Evolutionary conservation across 179 eudicot genomes (phyloP), one percentile per base, ranked within the genome.

Genomic region (Corrigiola litoralis): DNA sequence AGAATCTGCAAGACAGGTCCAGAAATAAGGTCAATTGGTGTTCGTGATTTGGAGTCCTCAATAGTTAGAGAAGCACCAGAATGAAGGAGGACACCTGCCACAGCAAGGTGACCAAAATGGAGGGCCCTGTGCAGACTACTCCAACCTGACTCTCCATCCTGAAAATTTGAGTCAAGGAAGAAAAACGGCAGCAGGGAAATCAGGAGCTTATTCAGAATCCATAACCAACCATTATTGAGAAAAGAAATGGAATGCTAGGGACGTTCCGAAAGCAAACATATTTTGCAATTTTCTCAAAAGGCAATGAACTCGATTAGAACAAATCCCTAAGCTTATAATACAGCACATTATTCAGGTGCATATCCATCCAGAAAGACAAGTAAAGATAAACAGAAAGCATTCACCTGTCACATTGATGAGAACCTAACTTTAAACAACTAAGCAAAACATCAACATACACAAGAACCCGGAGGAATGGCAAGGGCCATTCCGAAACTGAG

Each of bases 121-220:
- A 95, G 81, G 40, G 99, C 96, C 73, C 99, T 77, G 74, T 95
- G 99, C 69, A 95, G 99, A 73, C 96, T 91, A 69, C 92, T 91
- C 97, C 99, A 91, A 46, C 99, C 97, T 11, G 99, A 91, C 78
- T 95, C 99, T 59, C 99, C 99, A 78, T 95, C 99, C 99, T 95
- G 81, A 59, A 60, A 56, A 46, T 42, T 10, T n/a, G 49, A 29
- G 36, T 21, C 45, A 41, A 59, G 14, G 21, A 28, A 27, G 32
- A 33, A 50, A 46, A 21, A 51, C 52, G 23, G 38, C 28, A 31
- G 44, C 18, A 20, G 11, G 29, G 42, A 48, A 31, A 18, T 34
- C 32, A 46, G 32, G 54, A 55, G 58, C 36, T 46, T 18, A 23
- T n/a, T 62, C 23, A 7, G 18, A 42, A 13, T 55, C 45, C 38